Base-by-base conservation (phyloP, 2,329 filamentous ascomycete genomes). In the Ceratocystis albifundus region DNA sequence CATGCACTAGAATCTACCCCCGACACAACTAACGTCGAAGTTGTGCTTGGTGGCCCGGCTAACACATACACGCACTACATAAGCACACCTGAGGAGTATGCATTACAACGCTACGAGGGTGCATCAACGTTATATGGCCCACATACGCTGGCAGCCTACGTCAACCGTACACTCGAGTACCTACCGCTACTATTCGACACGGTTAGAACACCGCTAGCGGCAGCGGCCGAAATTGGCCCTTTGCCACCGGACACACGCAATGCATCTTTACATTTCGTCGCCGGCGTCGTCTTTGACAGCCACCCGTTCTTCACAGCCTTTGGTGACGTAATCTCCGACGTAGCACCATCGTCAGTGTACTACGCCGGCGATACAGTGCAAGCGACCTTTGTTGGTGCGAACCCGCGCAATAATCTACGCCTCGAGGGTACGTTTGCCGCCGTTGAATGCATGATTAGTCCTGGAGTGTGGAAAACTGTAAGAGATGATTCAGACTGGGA, bases 41-140 rank as follows among this genome's bases (percentile, higher is more conserved):
- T 69, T 7, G 65, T 69, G 25, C 67, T 69, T 17, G 68, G 67
- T 10, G 68, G 68, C 79, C 96, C 0, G 90, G 92, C 30, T 89
- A 96, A 74, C 95, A 94, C 74, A 17, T 69, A 69, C 62, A 46
- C 65, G 12, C 88, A 90, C 73, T 90, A 90, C 74, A 88, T 89
- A 69, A 76, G 86, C 3, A 90, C 88, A 0, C 80, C 83, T 69
- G 86, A 92, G 73, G 88, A 92, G 74, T 76, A 76, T 62, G 69
- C 65, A 12, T 79, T 94, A 59, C 93, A 96, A 76, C 87, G 93
- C 8, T 96, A 96, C 76, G 93, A 97, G 77, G 93, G 92, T n/a
- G 93, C 90, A 0, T 93, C 88, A 5, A 97, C 93, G 0, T 83
- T 97, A 1, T 94, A 89, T 74, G 93, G 93, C 0, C 88, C 83